These are phyloP conservation scores for Lachancea thermotolerans DNA, from an alignment of 805 yeast species.

Conservation along the genomic window DNA sequence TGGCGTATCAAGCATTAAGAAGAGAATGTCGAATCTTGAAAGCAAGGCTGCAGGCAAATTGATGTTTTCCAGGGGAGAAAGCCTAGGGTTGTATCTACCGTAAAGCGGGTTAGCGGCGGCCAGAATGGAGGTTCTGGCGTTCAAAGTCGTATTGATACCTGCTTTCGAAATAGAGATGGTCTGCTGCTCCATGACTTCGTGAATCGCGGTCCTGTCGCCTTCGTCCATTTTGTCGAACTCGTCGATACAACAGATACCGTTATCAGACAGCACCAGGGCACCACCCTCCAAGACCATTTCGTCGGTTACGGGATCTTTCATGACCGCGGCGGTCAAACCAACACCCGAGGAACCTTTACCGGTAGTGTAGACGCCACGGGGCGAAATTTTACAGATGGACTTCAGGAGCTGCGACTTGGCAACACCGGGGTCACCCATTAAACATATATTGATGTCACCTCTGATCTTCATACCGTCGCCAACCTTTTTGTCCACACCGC, in stretches of 20 bases:
- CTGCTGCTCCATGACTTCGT: conserved; percentile 91
- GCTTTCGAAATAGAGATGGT: conserved; percentile 96
- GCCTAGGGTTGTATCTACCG: conserved; percentile 85
- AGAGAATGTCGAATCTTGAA: conserved; percentile 89
- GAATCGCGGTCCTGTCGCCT: conserved; percentile 86
- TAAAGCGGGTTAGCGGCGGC: conserved; percentile 99
- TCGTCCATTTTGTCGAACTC: conserved; percentile 99
- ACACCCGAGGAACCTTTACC: conserved; percentile 99
- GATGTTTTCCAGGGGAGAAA: conserved; percentile 91
- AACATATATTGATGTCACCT: conserved; percentile 91
- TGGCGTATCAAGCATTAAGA: conserved; percentile 80
- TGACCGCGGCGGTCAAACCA: conserved; percentile 97
- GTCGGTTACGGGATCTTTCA: conserved; percentile 98
- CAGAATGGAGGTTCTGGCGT: conserved; percentile 89
- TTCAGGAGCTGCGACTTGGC: conserved; percentile 95
- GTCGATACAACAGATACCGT: conserved; percentile 97
- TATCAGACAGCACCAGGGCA: conserved; percentile 92
- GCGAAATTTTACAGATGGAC: conserved; percentile 86
- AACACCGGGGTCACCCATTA: conserved; percentile 99
- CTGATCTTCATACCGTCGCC: conserved; percentile 97
- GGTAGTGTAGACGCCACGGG: conserved; percentile 94
- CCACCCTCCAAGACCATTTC: conserved; percentile 98
- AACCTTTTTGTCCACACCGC: conserved; percentile 91
- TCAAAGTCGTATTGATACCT: conserved; percentile 91
- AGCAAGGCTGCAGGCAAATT: conserved; percentile 93